Percentiles rank a stretch among this genome's conserved stretches.
Evolutionary conservation across 2,329 filamentous ascomycete genomes (phyloP).

Genomic region (Fusarium praegraminearum): DNA sequence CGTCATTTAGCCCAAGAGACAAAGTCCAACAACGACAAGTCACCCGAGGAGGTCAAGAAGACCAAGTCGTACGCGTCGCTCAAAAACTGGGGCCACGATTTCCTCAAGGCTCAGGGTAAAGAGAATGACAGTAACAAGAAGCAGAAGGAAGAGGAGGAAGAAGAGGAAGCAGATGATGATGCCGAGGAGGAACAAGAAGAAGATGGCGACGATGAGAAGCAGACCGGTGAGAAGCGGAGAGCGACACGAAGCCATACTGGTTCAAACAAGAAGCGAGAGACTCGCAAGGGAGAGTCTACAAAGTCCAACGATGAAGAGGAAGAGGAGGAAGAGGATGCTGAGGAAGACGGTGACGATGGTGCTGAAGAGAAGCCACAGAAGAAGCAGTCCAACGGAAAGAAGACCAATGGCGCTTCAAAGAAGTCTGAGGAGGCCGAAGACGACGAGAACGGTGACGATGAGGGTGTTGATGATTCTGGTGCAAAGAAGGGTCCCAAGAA

Average conservation of each 20-base stretch:
- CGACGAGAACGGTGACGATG: conserved; percentile 1
- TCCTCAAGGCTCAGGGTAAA: conserved; percentile 56
- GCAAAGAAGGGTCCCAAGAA: conserved; percentile 52
- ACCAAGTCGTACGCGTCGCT: conserved; percentile 68
- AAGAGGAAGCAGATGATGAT: conserved; percentile 20
- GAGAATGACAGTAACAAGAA: conserved; percentile 16
- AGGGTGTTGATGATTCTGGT: conserved; percentile 17
- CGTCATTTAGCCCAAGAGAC: conserved; percentile 74
- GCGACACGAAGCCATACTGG: conserved; percentile 39
- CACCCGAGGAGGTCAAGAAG: conserved; percentile 58
- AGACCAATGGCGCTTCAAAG: conserved; percentile 17
- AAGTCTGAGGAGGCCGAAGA: conserved; percentile 17
- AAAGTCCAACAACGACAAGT: conserved; percentile 66
- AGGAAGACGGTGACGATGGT: conserved; percentile 26
- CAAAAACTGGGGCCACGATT: conserved; percentile 72
- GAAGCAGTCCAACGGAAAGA: conserved; percentile 29
- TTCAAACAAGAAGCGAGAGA: conserved; percentile 52
- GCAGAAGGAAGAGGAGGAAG: conserved; percentile 26
- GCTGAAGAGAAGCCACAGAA: conserved; percentile 21
- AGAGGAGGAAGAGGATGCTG: conserved; percentile 17
- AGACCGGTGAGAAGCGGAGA: conserved; percentile 47
- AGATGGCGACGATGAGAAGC: conserved; percentile 31
- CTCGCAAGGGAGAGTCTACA: conserved; percentile 39
- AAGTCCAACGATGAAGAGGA: conserved; percentile 38
- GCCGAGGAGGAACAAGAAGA: conserved; percentile 18